Percentiles rank a stretch among this genome's conserved stretches.
phyloP scores from a whole-genome alignment of 805 yeast species.

The Candida nitratophila region DNA sequence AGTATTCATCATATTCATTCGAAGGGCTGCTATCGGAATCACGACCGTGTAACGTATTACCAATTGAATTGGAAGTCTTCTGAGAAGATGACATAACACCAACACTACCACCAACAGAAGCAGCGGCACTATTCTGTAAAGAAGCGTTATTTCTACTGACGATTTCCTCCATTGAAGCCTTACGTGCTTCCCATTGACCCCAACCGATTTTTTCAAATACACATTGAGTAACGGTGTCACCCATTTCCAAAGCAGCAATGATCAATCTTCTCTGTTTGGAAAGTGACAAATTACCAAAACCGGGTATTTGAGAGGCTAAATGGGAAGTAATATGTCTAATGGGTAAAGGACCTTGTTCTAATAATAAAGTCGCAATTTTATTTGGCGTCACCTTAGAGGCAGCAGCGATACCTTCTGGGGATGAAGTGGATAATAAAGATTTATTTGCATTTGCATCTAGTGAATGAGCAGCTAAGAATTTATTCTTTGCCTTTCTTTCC shows the following conservation, averaged over 20 bases:
- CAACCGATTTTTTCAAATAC: constrained; percentile 92
- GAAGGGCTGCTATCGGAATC: not conserved
- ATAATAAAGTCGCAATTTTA: constrained; percentile 60
- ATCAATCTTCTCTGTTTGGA: constrained; percentile 87
- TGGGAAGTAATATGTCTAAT: constrained; percentile 84
- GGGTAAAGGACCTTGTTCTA: constrained; percentile 79
- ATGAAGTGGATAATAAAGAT: constrained; percentile 55
- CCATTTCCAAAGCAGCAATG: constrained; percentile 80
- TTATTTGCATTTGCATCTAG: constrained; percentile 8
- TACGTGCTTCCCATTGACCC: constrained; percentile 94
- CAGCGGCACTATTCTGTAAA: constrained; percentile 2
- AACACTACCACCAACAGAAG: not conserved
- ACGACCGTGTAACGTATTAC: not conserved
- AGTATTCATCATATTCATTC: not conserved
- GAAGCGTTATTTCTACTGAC: constrained; percentile 14
- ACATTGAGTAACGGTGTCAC: constrained; percentile 51
- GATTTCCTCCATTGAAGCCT: constrained; percentile 24
- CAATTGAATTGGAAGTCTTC: too few relatives aligned
- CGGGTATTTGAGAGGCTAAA: constrained; percentile 64
- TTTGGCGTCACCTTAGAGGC: constrained; percentile 81
- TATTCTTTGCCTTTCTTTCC: not conserved
- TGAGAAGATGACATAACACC: too few relatives aligned
- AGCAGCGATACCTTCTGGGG: constrained; percentile 84
- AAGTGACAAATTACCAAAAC: constrained; percentile 71
- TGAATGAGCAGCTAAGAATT: not conserved